Evolutionary conservation across 805 yeast genomes (phyloP).

Genomic region (Sungouiozyma ichnusensis): DNA sequence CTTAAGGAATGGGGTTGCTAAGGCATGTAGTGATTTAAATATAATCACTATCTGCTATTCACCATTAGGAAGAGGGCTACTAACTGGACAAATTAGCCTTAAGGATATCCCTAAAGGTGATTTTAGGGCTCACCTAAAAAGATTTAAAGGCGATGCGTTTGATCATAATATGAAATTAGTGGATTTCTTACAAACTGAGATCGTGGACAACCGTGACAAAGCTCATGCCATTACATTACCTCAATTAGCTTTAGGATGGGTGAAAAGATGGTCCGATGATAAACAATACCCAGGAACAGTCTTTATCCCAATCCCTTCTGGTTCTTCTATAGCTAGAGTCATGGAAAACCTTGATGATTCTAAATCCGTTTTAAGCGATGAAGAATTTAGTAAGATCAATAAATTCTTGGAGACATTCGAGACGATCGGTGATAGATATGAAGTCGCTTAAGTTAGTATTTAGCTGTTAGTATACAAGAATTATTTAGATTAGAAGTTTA

Average conservation of each 20-base stretch:
- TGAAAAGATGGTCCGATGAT: slow-evolving; percentile 33
- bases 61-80: slow-evolving; percentile 70
- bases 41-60: slow-evolving; percentile 73
- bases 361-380: slow-evolving; percentile 38
- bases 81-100: slow-evolving; percentile 49
- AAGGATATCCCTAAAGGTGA: slow-evolving; percentile 48
- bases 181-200: slow-evolving; percentile 34
- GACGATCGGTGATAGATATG: slow-evolving; percentile 49
- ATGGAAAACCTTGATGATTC: slow-evolving; percentile 43
- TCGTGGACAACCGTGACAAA: slow-evolving; percentile 42
- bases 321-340: slow-evolving; percentile 49
- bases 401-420: slow-evolving; percentile 33
- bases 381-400: slow-evolving; percentile 45
- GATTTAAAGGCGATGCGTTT: slow-evolving; percentile 50
- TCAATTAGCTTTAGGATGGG: slow-evolving; percentile 65
- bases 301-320: slow-evolving; percentile 75
- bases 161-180: slow-evolving; percentile 42
- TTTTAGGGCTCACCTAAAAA: slow-evolving; percentile 39
- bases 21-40: slow-evolving; percentile 42
- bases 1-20: slow-evolving; percentile 51
- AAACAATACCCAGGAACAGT: slow-evolving; percentile 33
- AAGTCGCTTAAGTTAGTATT: slow-evolving; percentile 8
- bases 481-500: too few relatives aligned
- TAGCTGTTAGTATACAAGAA: too few relatives aligned
- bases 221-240: slow-evolving; percentile 40